phyloP scores from a whole-genome alignment of 176 grass and related monocot species.

The Cenchrus americanus region DNA sequence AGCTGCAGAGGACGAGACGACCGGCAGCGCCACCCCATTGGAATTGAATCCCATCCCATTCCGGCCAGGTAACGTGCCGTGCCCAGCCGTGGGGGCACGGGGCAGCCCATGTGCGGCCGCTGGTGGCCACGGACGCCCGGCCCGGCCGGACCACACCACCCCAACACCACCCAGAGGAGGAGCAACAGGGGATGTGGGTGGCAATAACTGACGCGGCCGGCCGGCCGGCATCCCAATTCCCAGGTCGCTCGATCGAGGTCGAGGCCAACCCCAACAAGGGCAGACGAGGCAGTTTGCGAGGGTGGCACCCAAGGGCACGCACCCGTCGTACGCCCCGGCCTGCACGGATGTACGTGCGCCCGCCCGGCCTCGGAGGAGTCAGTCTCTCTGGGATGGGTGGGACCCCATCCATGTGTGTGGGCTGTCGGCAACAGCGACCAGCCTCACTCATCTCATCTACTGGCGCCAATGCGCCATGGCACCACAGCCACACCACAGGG shows the following conservation, averaged over 20 bases:
- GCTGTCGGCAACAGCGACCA: too few species aligned
- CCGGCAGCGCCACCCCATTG: too few species aligned
- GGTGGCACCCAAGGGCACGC: background rate
- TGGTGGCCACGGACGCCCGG: background rate
- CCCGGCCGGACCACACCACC: background rate
- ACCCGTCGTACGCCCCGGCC: slow-evolving; percentile 34
- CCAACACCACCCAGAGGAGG: background rate
- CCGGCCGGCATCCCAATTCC: too few species aligned
- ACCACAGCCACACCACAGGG: background rate
- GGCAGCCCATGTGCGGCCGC: slow-evolving; percentile 38
- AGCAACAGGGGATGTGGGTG: background rate
- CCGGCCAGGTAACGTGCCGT: background rate
- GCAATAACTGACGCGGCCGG: slow-evolving; percentile 10
- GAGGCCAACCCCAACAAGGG: too few species aligned
- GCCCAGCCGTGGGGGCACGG: background rate
- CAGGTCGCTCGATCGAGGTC: too few species aligned
- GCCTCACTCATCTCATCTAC: background rate
- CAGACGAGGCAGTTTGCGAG: background rate
- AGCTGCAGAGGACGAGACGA: too few species aligned
- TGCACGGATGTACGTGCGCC: slow-evolving; percentile 48
- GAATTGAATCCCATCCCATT: background rate
- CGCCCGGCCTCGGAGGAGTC: too few species aligned
- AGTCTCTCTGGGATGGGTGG: too few species aligned
- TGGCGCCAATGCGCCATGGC: too few species aligned
- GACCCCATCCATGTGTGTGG: too few species aligned